Evolutionary conservation across 495 filamentous ascomycete genomes (phyloP).

Genomic region (Tuber magnatum): DNA sequence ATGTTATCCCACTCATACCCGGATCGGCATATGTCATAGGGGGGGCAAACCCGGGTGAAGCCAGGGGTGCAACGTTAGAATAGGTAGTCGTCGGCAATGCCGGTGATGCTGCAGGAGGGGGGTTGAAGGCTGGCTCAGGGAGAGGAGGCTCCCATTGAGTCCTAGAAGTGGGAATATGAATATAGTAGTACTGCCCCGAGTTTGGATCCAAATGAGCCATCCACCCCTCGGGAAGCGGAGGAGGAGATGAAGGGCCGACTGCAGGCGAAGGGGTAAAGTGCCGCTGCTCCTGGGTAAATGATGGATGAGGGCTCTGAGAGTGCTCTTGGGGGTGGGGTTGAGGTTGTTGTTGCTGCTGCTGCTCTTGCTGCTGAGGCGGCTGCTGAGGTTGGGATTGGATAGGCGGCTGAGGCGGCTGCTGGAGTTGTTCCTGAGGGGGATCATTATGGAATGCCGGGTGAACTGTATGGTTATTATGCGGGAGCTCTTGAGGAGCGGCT

Average conservation of each 20-base stretch:
- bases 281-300: constrained; percentile 43
- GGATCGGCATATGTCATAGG: constrained; percentile 31
- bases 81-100: constrained; percentile 64
- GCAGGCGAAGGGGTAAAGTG: constrained; percentile 51
- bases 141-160: constrained; percentile 99
- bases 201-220: constrained; percentile 93
- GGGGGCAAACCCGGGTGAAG: constrained; percentile 52
- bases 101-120: constrained; percentile 53
- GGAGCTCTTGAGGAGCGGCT: constrained; percentile 26
- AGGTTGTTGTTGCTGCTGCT: constrained; percentile 27
- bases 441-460: constrained; percentile 39
- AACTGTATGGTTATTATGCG: constrained; percentile 24
- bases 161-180: constrained; percentile 88
- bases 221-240: constrained; percentile 94
- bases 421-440: constrained; percentile 40
- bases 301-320: constrained; percentile 38
- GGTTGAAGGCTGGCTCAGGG: constrained; percentile 39
- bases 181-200: constrained; percentile 98
- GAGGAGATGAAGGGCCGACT: constrained; percentile 69
- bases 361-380: constrained; percentile 40
- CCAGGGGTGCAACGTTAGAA: constrained; percentile 53
- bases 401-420: constrained; percentile 47
- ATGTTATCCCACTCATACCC: constrained; percentile 15
- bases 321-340: constrained; percentile 41
- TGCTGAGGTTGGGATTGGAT: constrained; percentile 21